Evolutionary conservation across 177 flowering plant genomes (phyloP), one percentile per base, ranked within the genome.

Genomic region (Tripterygium wilfordii): DNA sequence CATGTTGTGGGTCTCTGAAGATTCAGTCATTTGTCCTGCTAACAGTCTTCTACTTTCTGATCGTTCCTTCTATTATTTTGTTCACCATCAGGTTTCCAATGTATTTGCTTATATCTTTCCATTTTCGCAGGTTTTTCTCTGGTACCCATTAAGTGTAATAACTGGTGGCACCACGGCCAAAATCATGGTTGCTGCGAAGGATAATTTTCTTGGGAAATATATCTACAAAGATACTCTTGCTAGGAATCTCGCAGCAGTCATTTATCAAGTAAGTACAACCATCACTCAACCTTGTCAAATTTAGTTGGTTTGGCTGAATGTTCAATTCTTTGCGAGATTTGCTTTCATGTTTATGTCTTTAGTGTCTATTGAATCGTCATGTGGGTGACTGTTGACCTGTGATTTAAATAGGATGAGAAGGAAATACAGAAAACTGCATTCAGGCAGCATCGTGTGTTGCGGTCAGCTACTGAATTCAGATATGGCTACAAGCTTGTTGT

Each of bases 111-210:
- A n/a, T n/a, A n/a, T 56, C 37, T 45, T 46, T 7, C 14, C 36
- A 8, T 14, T 10, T 59, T 1, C 13, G 36, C 75, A 91, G 98
- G 92, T 85, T 45, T 76, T 79, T 57, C 75, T 88, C 29, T 91
- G 98, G 98, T 85, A 91, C 60, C 98, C 98, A 5, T 82, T 88
- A 19, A 91, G 79, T 70, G 33, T 91, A 23, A 70, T 88, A 39
- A 69, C 88, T 0, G 98, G 96, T 36, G 98, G 96, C 10, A 83
- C 98, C 10, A 92, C 98, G 13, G 96, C 96, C 14, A 88, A 92
- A 61, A 82, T 88, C 54, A 83, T 91, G 96, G 87, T 91, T 45
- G 95, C 98, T 0, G 96, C 95, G 9, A 92, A 92, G 72, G 94
- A 88, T 58, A 88, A 82, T 58, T 76, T 92, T 53, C 66, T 92